Base-by-base conservation (phyloP, 352 stramenopile species). In the Globisporangium cederbergense region DNA sequence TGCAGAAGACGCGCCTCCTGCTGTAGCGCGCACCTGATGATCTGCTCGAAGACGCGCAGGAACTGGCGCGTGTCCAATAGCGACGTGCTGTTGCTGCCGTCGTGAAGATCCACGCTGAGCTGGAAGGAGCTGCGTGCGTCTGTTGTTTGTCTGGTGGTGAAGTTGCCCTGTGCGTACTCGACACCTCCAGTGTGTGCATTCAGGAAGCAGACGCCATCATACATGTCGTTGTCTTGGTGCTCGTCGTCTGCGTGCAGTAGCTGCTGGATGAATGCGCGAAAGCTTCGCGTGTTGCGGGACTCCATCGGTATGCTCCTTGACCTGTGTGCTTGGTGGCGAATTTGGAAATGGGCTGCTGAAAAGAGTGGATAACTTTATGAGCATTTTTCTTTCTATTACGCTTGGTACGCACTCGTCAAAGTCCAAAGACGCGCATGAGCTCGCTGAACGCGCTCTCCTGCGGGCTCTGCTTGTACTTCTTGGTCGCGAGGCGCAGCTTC, bases 391-490 rank as follows among this genome's bases (percentile, higher is more conserved):
- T 16, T 47, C 46, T 30, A 60, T 52, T 18, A 34, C 40, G 16
- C 3, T 7, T n/a, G n/a, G n/a, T 3, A 36, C 32, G 7, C 32
- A 36, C 32, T 36, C 32, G 7, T 36, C 32, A 86, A 38, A 85
- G 53, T 0, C 66, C 71, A 54, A 88, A 88, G 47, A 85, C 69
- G 30, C 53, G 60, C 70, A 82, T 81, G 43, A 89, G 71, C 43
- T 63, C 64, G 36, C 62, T 64, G 22, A 89, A 84, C 1, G 73
- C 68, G 40, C 71, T 60, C 20, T 66, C 75, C n/a, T 52, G 46
- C 38, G 81, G 59, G 16, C 60, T 63, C 45, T 84, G 72, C 61
- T 92, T 92, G 78, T 90, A 92, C 59, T 60, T 66, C 60, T 90
- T 90, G 32, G 83, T 81, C 50, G 64, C 70, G 32, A 82, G 72